Evolutionary conservation across 2,329 filamentous ascomycete species (phyloP), one percentile per base, ranked within the genome.

Genomic region (Ilyonectria destructans): DNA sequence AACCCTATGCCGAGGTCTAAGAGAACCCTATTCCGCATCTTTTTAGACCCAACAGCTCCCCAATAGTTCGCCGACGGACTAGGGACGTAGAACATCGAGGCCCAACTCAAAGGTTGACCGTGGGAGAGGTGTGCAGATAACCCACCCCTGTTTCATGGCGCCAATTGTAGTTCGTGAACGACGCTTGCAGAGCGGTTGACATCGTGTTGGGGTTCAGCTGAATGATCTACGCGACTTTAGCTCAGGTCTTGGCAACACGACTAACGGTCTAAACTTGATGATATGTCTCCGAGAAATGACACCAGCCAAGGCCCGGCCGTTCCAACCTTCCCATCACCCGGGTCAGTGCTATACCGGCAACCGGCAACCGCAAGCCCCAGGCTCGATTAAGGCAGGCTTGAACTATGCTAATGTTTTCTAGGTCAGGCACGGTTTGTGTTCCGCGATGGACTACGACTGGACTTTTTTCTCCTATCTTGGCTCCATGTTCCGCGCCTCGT

Each of bases 271-370:
- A 26, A 46, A 26, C 12, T 40, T 21, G 56, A 12, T 15, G 43
- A 31, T 33, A 23, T 58, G n/a, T 48, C 29, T 17, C 46, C 33
- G 58, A 60, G 46, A 54, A 8, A 35, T 54, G 49, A 29, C 31
- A 35, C n/a, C 17, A 54, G 49, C 49, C 31, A 48, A 60, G 21
- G 23, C 13, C 29, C n/a, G 40, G 10, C 45, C 57, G 33, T 40
- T 51, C 21, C 35, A 60, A 51, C 21, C 46, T 51, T 60, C 58
- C 58, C 58, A 26, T 31, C 19, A 51, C 45, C 21, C 45, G 46
- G 12, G 17, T 21, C 49, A 15, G 19, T 52, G 49, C 49, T n/a
- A 52, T 15, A 23, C 26, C 23, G 23, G 23, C 15, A 52, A 31
- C 49, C 9, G 49, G 31, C 29, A 35, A n/a, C 31, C n/a, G 29